Evolutionary conservation across 208 protist species (phyloP).

Genomic region (Wallacemonas sp.): DNA sequence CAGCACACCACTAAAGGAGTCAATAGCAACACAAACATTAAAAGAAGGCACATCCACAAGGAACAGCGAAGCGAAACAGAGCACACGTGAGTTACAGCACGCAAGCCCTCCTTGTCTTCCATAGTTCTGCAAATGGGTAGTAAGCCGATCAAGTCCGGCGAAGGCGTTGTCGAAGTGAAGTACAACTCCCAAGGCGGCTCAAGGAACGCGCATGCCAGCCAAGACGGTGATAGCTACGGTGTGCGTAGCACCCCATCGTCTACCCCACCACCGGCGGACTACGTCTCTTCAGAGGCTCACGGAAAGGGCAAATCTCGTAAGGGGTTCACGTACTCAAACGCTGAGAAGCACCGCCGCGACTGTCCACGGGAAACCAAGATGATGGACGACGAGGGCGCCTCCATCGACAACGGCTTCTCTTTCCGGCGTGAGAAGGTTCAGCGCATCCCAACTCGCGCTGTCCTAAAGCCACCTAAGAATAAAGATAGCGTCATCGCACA

Average conservation of each 20-base stretch:
- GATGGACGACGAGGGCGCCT: conserved; percentile 11
- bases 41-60: conserved; percentile 5
- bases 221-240: not conserved
- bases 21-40: not conserved
- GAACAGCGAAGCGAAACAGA: too few relatives aligned
- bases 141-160: conserved; percentile 16
- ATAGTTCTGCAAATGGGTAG: conserved; percentile 30
- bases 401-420: conserved; percentile 20
- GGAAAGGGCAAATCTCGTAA: not conserved
- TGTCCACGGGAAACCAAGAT: conserved; percentile 15
- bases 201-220: not conserved
- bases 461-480: conserved; percentile 38
- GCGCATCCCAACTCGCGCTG: conserved; percentile 44
- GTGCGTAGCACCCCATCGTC: not conserved
- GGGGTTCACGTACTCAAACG: not conserved
- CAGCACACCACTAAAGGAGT: not conserved
- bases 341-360: conserved; percentile 6
- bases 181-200: not conserved
- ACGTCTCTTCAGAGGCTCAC: not conserved
- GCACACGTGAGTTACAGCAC: too few relatives aligned
- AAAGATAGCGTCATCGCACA: conserved; percentile 30
- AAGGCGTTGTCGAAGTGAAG: not conserved
- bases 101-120: too few relatives aligned
- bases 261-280: not conserved
- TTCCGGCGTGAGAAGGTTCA: conserved; percentile 35